These are phyloP conservation scores for Alternaria conjuncta DNA, from an alignment of 2,329 filamentous ascomycete genomes.

Conservation along the genomic window DNA sequence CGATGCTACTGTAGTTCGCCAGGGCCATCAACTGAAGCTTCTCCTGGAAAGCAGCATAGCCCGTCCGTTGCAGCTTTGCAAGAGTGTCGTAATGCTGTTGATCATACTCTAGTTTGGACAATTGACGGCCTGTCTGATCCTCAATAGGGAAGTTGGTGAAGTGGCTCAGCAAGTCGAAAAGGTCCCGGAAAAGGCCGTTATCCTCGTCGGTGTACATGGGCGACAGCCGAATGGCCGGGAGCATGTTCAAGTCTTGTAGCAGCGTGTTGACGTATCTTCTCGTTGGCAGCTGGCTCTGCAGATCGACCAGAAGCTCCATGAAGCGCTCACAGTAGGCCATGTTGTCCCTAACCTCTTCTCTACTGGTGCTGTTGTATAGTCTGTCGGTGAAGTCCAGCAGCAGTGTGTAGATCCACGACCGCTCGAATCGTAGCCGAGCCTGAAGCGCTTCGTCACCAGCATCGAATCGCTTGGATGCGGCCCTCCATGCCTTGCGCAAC, in stretches of 20 bases:
- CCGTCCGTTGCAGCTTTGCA: constrained; percentile 76
- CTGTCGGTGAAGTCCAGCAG: constrained; percentile 80
- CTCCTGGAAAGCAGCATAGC: constrained; percentile 81
- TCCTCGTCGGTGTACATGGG: constrained; percentile 77
- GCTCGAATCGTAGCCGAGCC: constrained; percentile 83
- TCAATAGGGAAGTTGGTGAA: constrained; percentile 90
- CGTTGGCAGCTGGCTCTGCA: constrained; percentile 93
- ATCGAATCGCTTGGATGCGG: constrained; percentile 84
- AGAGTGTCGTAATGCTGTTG: constrained; percentile 79
- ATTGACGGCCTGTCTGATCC: constrained; percentile 83
- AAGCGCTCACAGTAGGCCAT: constrained; percentile 91
- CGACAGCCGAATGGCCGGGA: constrained; percentile 79
- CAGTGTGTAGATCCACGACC: constrained; percentile 90
- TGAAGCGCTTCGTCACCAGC: constrained; percentile 81
- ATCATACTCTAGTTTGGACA: constrained; percentile 75
- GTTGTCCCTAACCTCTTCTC: constrained; percentile 61
- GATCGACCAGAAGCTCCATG: constrained; percentile 84
- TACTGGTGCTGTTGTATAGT: constrained; percentile 61
- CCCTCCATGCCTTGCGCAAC: constrained; percentile 88
- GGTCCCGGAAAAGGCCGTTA: constrained; percentile 79
- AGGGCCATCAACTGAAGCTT: constrained; percentile 91
- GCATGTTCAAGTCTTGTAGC: constrained; percentile 81
- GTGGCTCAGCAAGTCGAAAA: constrained; percentile 80
- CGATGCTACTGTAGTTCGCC: constrained; percentile 89
- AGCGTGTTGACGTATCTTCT: constrained; percentile 91